phyloP scores from a whole-genome alignment of 2,329 filamentous ascomycete genomes.

The Sporothrix pallida region DNA sequence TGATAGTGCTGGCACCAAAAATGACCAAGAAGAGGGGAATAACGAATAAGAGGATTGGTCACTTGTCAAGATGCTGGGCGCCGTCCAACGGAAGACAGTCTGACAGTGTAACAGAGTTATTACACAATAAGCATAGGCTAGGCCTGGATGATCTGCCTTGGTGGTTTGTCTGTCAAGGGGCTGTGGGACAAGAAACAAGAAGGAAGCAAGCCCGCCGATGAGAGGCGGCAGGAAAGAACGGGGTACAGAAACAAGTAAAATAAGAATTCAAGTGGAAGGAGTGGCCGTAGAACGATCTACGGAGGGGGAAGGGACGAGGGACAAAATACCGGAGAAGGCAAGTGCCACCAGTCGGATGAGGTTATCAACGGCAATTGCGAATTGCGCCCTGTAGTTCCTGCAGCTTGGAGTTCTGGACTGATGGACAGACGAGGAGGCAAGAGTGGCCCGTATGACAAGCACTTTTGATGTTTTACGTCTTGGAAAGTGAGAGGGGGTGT shows the following conservation, averaged over 20 bases:
- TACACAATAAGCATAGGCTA: constrained; percentile 23
- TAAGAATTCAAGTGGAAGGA: not conserved
- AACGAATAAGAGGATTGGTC: not conserved
- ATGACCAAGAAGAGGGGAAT: not conserved
- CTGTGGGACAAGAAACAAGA: constrained; percentile 17
- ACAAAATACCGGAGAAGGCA: not conserved
- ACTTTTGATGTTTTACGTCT: not conserved
- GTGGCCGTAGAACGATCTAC: constrained; percentile 13
- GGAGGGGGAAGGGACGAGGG: not conserved
- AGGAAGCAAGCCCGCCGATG: not conserved
- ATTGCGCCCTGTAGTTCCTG: too few species aligned
- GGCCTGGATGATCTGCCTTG: not conserved
- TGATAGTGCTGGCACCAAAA: not conserved
- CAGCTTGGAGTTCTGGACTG: not conserved
- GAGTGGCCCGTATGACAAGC: constrained; percentile 14
- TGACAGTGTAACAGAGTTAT: constrained; percentile 5
- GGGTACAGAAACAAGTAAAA: not conserved
- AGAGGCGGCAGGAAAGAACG: not conserved
- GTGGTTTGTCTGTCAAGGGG: not conserved
- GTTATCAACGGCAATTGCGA: constrained; percentile 4
- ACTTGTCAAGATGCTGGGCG: constrained; percentile 17
- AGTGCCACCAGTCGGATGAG: constrained; percentile 26
- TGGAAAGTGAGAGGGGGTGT: not conserved
- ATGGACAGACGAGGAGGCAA: not conserved
- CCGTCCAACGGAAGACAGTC: not conserved